These are phyloP conservation scores for Crassisporium funariophilum DNA, from an alignment of 768 basidiomycete species.

Conservation along the genomic window DNA sequence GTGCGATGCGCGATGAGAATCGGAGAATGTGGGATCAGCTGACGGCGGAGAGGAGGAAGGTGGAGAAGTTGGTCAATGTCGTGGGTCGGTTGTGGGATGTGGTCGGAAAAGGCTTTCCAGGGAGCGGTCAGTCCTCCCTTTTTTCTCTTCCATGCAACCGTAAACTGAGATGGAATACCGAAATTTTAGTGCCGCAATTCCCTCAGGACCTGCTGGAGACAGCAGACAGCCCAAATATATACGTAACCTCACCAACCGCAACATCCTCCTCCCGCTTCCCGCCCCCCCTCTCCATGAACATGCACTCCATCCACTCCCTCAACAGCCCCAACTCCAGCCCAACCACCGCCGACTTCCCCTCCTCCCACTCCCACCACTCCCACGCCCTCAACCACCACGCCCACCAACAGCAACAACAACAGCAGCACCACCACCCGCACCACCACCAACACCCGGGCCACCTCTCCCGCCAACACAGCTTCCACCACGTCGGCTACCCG, in stretches of 20 bases:
- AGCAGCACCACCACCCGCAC: conserved; percentile 57
- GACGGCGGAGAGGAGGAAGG: conserved; percentile 55
- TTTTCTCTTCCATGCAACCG: conserved; percentile 1
- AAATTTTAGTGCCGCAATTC: conserved; percentile 43
- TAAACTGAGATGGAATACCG: too few species aligned
- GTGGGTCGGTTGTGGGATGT: conserved; percentile 67
- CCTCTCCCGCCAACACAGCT: conserved; percentile 62
- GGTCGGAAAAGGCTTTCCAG: conserved; percentile 57
- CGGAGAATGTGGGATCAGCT: conserved; percentile 61
- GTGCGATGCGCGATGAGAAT: conserved; percentile 74
- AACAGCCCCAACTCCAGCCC: conserved; percentile 55
- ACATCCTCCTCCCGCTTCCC: conserved; percentile 39
- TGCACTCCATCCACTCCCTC: conserved; percentile 49
- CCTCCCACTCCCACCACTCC: conserved; percentile 34
- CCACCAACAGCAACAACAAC: conserved; percentile 48
- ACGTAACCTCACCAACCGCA: conserved; percentile 65
- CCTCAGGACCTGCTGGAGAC: conserved; percentile 56
- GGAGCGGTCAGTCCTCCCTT: conserved; percentile 43
- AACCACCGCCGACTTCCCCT: conserved; percentile 48
- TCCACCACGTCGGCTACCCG: conserved; percentile 48
- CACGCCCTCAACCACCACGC: conserved; percentile 46
- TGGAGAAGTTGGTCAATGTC: conserved; percentile 60
- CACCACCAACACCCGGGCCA: conserved; percentile 32
- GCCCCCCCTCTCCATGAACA: conserved; percentile 46
- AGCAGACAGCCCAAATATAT: conserved; percentile 66